Percentiles rank a stretch among this genome's conserved stretches.
phyloP scores from a whole-genome alignment of 1,284 basidiomycete genomes.

The Mycena citricolor region DNA sequence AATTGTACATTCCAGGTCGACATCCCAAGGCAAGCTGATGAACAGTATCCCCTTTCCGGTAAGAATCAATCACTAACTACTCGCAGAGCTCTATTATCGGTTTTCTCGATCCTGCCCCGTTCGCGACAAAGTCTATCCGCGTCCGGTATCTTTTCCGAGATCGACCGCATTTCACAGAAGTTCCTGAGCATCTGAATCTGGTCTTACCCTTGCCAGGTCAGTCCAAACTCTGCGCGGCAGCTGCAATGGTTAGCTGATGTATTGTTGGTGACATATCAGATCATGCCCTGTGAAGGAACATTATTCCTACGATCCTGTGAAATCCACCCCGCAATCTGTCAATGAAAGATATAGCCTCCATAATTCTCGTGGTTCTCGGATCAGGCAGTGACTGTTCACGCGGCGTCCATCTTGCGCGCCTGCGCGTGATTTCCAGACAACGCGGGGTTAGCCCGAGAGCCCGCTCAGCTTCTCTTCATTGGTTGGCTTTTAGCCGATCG shows the following conservation, averaged over 20 bases:
- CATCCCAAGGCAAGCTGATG: slow-evolving; percentile 51
- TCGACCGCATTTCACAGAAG: slow-evolving; percentile 71
- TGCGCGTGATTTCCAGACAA: no score
- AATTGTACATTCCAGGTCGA: slow-evolving; percentile 77
- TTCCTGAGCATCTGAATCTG: slow-evolving; percentile 69
- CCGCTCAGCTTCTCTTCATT: slow-evolving; percentile 17
- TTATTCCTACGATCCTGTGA: slow-evolving; percentile 9
- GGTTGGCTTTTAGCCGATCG: slow-evolving; percentile 22
- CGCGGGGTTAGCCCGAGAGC: no score
- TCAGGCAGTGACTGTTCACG: slow-evolving; percentile 11
- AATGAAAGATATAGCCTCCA: slow-evolving; percentile 21
- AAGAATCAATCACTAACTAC: slow-evolving; percentile 12
- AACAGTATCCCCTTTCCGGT: slow-evolving; percentile 11
- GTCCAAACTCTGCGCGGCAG: slow-evolving; percentile 34
- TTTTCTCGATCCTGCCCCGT: slow-evolving; percentile 75
- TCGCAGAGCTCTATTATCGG: slow-evolving; percentile 65
- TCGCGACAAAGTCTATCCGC: slow-evolving; percentile 62
- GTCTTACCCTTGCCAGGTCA: slow-evolving; percentile 77
- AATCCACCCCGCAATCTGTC: slow-evolving; percentile 17
- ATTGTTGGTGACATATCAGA: slow-evolving; percentile 28
- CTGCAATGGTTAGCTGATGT: slow-evolving; percentile 20
- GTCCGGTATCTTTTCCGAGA: slow-evolving; percentile 80
- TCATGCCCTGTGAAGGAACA: slow-evolving; percentile 20
- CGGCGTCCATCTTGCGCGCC: no score
- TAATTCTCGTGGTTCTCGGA: slow-evolving; percentile 22